phyloP scores from a whole-genome alignment of 371 early-diverging fungal genomes.

The Apophysomyces ossiformis region DNA sequence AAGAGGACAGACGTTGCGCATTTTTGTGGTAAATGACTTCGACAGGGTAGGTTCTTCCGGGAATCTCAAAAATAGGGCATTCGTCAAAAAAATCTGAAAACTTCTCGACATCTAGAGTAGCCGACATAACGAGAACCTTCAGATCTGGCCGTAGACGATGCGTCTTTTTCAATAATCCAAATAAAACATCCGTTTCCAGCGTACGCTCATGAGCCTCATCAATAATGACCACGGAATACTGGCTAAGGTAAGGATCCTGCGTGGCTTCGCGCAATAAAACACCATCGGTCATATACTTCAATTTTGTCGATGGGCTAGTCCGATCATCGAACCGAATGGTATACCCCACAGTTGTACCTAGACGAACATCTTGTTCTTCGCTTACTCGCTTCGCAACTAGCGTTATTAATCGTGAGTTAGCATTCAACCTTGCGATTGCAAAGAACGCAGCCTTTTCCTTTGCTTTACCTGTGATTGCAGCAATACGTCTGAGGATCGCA shows the following conservation, averaged over 20 bases:
- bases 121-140: constrained; percentile 83
- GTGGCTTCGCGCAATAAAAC: constrained; percentile 82
- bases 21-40: constrained; percentile 67
- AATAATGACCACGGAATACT: constrained; percentile 79
- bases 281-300: constrained; percentile 94
- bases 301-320: constrained; percentile 62
- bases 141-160: constrained; percentile 58
- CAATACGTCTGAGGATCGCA: constrained; percentile 70
- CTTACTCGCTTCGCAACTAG: constrained; percentile 84
- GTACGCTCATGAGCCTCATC: constrained; percentile 98
- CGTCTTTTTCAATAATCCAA: constrained; percentile 81
- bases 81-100: constrained; percentile 75
- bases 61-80: constrained; percentile 86
- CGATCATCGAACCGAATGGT: constrained; percentile 84
- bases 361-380: constrained; percentile 64
- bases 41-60: constrained; percentile 83
- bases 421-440: background rate
- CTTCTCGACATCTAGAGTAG: constrained; percentile 77
- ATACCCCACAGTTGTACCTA: constrained; percentile 81
- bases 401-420: background rate
- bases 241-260: constrained; percentile 59
- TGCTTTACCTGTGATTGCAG: constrained; percentile 76
- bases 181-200: constrained; percentile 91
- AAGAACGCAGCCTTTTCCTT: too few species aligned
- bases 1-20: constrained; percentile 52